A percentile compares a stretch with the other conserved stretches of the same genome.
Conservation (phyloP, 805 yeast species). For the Starmera amethionina region DNA sequence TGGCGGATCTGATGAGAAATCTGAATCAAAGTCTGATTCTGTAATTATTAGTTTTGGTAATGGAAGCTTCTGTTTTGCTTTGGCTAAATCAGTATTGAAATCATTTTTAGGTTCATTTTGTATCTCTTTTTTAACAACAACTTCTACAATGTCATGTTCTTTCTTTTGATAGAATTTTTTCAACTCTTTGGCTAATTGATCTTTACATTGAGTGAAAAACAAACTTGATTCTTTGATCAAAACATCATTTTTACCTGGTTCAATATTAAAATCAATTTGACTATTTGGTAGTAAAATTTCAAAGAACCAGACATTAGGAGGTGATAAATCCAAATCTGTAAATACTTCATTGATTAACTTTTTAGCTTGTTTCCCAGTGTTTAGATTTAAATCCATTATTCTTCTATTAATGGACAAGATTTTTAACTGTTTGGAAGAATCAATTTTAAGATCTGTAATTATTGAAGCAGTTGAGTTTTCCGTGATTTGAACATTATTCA, state of each 20-base stretch:
- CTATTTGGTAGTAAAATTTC: slow-evolving; percentile 14
- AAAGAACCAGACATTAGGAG: slow-evolving; percentile 27
- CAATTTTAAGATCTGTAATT: too few relatives aligned
- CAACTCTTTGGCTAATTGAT: slow-evolving; percentile 1
- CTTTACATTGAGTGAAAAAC: slow-evolving; percentile 11
- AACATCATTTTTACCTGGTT: slow-evolving; percentile 34
- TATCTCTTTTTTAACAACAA: too few relatives aligned
- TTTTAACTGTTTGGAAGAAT: slow-evolving; percentile 7
- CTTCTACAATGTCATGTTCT: neutral
- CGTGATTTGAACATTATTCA: too few relatives aligned
- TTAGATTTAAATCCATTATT: slow-evolving; percentile 18
- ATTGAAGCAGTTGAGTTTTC: too few relatives aligned
- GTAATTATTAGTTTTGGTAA: too few relatives aligned
- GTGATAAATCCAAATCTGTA: slow-evolving; percentile 11
- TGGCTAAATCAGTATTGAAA: too few relatives aligned
- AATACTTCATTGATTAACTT: slow-evolving; percentile 18
- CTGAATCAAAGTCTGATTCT: too few relatives aligned
- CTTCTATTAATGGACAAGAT: slow-evolving; percentile 26
- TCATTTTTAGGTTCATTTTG: neutral
- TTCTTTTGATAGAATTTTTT: neutral
- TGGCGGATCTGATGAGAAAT: too few relatives aligned
- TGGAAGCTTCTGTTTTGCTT: too few relatives aligned
- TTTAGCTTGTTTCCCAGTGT: slow-evolving; percentile 22
- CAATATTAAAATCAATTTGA: slow-evolving; percentile 30
- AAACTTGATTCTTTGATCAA: slow-evolving; percentile 17